These are phyloP conservation scores for Blastobotrys niveus DNA, from an alignment of 1,139 yeast genomes.

Conservation along the genomic window DNA sequence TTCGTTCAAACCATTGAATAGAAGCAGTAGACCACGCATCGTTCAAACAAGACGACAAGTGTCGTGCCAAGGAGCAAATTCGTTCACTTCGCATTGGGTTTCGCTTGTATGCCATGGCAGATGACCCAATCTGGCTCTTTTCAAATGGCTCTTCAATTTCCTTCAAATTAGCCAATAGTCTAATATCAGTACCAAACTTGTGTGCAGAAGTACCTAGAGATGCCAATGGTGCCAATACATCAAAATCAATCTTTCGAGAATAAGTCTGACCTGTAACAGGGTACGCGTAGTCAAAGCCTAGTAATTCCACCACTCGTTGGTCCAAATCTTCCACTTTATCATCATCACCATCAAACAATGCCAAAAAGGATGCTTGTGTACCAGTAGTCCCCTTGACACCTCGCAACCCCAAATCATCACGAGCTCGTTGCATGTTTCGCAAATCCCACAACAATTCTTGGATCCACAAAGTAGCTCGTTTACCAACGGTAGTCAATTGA, in stretches of 20 bases:
- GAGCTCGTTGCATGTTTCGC: constrained; percentile 90
- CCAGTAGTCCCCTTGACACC: constrained; percentile 99
- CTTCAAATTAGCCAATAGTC: constrained; percentile 92
- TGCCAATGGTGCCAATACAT: constrained; percentile 85
- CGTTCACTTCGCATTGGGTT: constrained; percentile 99
- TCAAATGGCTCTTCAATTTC: constrained; percentile 98
- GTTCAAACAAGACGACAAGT: constrained; percentile 81
- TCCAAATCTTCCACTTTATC: constrained; percentile 92
- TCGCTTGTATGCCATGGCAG: constrained; percentile 99
- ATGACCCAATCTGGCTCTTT: constrained; percentile 94
- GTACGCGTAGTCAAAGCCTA: constrained; percentile 91
- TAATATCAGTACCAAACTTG: constrained; percentile 95
- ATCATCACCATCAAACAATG: constrained; percentile 94
- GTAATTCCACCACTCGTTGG: constrained; percentile 82
- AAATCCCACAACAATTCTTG: constrained; percentile 98
- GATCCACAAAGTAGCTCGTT: constrained; percentile 95
- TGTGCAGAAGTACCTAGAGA: constrained; percentile 96
- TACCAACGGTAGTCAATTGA: constrained; percentile 96
- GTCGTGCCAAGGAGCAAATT: constrained; percentile 95
- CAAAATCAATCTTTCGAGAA: constrained; percentile 95
- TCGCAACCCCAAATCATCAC: constrained; percentile 92
- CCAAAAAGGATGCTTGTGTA: constrained; percentile 93
- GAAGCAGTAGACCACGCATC: constrained; percentile 96
- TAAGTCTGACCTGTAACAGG: constrained; percentile 99
- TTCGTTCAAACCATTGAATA: constrained; percentile 99